These are phyloP conservation scores for Phaeotremella fagi DNA, from an alignment of 768 basidiomycete species.

Conservation along the genomic window DNA sequence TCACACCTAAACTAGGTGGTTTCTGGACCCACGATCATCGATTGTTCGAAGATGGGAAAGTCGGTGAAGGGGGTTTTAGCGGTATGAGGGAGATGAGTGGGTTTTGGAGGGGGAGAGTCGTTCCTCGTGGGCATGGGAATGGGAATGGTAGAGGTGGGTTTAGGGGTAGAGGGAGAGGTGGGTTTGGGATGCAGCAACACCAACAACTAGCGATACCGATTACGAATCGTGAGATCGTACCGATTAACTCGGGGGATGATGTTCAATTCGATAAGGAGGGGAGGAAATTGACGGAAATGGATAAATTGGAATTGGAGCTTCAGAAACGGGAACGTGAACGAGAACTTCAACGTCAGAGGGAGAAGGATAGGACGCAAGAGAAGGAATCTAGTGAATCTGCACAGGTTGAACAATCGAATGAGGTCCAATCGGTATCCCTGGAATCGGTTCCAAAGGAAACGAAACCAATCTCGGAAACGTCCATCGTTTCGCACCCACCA, in stretches of 20 bases:
- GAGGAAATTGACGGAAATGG: constrained; percentile 14
- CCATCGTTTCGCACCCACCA: neutral
- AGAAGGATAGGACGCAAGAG: no score
- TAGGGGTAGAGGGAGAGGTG: constrained; percentile 22
- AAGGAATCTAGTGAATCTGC: neutral
- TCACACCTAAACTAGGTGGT: constrained; percentile 80
- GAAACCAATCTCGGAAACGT: neutral
- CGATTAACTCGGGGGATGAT: neutral
- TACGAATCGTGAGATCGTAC: neutral
- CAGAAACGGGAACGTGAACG: constrained; percentile 4
- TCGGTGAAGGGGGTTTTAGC: constrained; percentile 28
- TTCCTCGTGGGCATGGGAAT: constrained; percentile 50
- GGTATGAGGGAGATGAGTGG: constrained; percentile 40
- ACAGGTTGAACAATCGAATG: neutral
- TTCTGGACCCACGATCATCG: constrained; percentile 97
- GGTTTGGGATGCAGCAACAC: no score
- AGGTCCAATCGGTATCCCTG: no score
- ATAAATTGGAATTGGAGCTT: constrained; percentile 25
- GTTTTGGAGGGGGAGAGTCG: constrained; percentile 64
- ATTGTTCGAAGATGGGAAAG: constrained; percentile 49
- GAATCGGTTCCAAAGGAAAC: neutral
- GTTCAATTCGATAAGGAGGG: constrained; percentile 7
- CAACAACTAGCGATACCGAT: neutral
- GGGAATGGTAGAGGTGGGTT: constrained; percentile 20
- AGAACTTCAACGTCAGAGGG: neutral